phyloP scores from a whole-genome alignment of 305 asterid species.

The Fraxinus greggii region DNA sequence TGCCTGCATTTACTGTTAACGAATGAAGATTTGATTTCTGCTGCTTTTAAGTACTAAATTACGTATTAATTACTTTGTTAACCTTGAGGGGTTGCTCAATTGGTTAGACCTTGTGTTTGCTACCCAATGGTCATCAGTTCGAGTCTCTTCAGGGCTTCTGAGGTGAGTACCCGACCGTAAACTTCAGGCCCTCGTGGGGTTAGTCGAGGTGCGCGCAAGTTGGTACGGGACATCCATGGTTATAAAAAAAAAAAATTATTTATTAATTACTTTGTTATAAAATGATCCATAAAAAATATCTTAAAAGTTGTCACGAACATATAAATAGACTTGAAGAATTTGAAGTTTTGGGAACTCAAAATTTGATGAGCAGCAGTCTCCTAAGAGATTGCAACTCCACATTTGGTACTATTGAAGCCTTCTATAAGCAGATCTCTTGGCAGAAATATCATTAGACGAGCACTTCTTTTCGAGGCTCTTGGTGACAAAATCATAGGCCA shows the following conservation, averaged over 20 bases:
- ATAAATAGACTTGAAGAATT: conserved; percentile 13
- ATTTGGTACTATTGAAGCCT: conserved; percentile 59
- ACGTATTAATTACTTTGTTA: neutral
- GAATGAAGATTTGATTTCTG: neutral
- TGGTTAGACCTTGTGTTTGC: too few species aligned
- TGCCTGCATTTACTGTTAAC: neutral
- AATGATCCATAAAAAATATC: neutral
- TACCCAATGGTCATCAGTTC: too few species aligned
- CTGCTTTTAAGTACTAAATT: neutral
- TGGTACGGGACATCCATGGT: too few species aligned
- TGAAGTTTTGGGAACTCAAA: conserved; percentile 68
- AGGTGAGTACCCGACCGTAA: too few species aligned
- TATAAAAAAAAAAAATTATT: too few species aligned
- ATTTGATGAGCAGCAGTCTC: conserved; percentile 57
- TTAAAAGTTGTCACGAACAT: neutral
- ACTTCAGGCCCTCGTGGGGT: too few species aligned
- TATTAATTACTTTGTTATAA: neutral
- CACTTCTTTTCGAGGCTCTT: conserved; percentile 69
- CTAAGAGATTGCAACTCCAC: conserved; percentile 56
- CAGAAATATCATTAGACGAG: conserved; percentile 49
- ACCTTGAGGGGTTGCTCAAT: too few species aligned
- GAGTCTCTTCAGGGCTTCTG: too few species aligned
- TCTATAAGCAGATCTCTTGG: conserved; percentile 53
- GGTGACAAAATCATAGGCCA: conserved; percentile 72
- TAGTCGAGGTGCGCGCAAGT: too few species aligned